Percentiles rank a stretch among this genome's conserved stretches.
Evolutionary conservation across 805 yeast genomes (phyloP).

Genomic region (Cyberlindnera veronae): DNA sequence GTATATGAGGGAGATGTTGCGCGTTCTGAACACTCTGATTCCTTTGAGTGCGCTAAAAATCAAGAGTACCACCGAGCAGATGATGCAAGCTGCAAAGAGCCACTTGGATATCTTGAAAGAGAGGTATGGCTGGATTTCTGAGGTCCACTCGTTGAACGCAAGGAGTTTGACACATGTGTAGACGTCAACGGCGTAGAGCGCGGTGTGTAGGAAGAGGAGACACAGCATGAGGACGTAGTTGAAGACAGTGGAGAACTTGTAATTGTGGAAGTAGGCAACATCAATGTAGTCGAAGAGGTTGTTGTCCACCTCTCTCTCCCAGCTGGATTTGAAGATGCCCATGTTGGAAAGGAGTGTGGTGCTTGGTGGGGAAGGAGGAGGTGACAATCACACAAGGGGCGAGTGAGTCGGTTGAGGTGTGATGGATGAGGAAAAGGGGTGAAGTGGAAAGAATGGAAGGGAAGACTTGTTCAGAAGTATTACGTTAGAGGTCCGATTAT

Average conservation of each 20-base stretch:
- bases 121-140: constrained; percentile 45
- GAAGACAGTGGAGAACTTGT: constrained; percentile 39
- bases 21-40: constrained; percentile 50
- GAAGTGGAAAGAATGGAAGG: not conserved
- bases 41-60: constrained; percentile 59
- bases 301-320: constrained; percentile 34
- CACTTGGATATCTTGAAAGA: constrained; percentile 54
- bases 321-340: constrained; percentile 29
- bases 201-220: constrained; percentile 41
- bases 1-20: constrained; percentile 66
- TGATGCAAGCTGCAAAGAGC: constrained; percentile 79
- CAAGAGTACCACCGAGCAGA: constrained; percentile 59
- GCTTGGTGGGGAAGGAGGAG: not conserved
- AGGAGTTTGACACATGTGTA: constrained; percentile 74
- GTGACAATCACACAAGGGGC: too few species aligned
- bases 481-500: not conserved
- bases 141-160: constrained; percentile 69
- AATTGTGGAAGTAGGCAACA: constrained; percentile 44
- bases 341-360: constrained; percentile 6
- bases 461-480: not conserved
- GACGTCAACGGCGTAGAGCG: constrained; percentile 64
- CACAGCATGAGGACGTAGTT: constrained; percentile 40
- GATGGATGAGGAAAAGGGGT: not conserved
- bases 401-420: too few species aligned
- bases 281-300: constrained; percentile 48